These are phyloP conservation scores for Coemansia linderi DNA, from an alignment of 371 early-diverging fungal genomes.

Conservation along the genomic window DNA sequence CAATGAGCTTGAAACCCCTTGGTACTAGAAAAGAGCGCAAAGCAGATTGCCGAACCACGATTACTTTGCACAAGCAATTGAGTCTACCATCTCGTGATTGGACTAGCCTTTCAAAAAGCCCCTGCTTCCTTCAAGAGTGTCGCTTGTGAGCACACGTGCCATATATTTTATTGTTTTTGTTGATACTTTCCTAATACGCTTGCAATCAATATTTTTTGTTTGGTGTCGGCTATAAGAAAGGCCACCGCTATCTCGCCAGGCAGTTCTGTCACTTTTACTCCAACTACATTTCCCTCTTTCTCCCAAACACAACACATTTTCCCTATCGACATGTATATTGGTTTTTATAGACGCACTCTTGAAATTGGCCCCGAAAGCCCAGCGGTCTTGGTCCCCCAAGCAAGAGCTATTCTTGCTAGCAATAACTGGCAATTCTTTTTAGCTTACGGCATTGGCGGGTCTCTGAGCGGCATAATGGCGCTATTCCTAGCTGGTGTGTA, in stretches of 20 bases:
- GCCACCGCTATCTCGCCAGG: not conserved
- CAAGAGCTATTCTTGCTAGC: not conserved
- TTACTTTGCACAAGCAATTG: conserved; percentile 1
- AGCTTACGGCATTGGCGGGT: conserved; percentile 15
- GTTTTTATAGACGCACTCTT: not conserved
- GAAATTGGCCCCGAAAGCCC: conserved; percentile 17
- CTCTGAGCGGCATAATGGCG: conserved; percentile 11
- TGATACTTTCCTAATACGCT: not conserved
- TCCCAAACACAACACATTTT: not conserved
- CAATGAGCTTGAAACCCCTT: not conserved
- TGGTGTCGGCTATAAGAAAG: not conserved
- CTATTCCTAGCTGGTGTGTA: conserved; percentile 22
- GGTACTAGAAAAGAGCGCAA: not conserved
- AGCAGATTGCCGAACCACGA: not conserved
- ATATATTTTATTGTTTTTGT: not conserved
- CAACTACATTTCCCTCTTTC: not conserved
- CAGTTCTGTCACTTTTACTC: not conserved
- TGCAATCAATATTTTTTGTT: not conserved
- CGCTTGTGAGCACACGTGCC: conserved; percentile 3
- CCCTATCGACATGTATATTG: not conserved
- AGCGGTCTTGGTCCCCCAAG: not conserved
- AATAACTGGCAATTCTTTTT: conserved; percentile 3
- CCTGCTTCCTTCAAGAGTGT: not conserved
- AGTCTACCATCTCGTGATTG: not conserved
- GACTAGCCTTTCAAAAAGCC: not conserved